Evolutionary conservation across 2,329 filamentous ascomycete species (phyloP).

Genomic region (Cercospora berteroae): DNA sequence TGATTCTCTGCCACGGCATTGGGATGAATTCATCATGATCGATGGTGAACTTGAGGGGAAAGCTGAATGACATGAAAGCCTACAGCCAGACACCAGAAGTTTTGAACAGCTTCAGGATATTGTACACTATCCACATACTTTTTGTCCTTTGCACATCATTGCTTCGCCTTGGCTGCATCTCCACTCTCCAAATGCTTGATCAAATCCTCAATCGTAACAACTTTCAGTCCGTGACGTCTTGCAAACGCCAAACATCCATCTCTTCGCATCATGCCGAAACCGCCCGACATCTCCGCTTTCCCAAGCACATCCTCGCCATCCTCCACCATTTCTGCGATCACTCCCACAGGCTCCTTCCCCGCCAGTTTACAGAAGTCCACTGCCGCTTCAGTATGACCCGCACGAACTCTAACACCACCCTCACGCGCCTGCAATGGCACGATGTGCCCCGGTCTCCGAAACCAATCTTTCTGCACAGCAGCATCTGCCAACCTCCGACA

Average conservation of each 20-base stretch:
- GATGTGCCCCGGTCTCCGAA: constrained; percentile 85
- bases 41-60: not conserved
- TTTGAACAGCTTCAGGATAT: not conserved
- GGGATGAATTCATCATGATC: not conserved
- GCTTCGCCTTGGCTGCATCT: constrained; percentile 12
- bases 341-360: constrained; percentile 72
- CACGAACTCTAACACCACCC: constrained; percentile 76
- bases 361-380: constrained; percentile 85
- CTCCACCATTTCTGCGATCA: constrained; percentile 89
- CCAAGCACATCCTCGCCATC: constrained; percentile 74
- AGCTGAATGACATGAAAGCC: not conserved
- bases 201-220: constrained; percentile 93
- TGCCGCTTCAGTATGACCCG: constrained; percentile 90
- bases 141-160: constrained; percentile 9
- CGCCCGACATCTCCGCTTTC: constrained; percentile 60
- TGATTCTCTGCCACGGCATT: not conserved
- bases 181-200: constrained; percentile 67
- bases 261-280: constrained; percentile 83
- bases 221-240: constrained; percentile 80
- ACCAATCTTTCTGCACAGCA: constrained; percentile 54
- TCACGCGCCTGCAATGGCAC: constrained; percentile 76
- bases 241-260: constrained; percentile 89
- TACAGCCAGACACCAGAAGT: not conserved
- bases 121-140: constrained; percentile 11
- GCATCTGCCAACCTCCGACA: constrained; percentile 74